phyloP scores from a whole-genome alignment of 768 basidiomycete genomes.

The Phaeotremella fagi region DNA sequence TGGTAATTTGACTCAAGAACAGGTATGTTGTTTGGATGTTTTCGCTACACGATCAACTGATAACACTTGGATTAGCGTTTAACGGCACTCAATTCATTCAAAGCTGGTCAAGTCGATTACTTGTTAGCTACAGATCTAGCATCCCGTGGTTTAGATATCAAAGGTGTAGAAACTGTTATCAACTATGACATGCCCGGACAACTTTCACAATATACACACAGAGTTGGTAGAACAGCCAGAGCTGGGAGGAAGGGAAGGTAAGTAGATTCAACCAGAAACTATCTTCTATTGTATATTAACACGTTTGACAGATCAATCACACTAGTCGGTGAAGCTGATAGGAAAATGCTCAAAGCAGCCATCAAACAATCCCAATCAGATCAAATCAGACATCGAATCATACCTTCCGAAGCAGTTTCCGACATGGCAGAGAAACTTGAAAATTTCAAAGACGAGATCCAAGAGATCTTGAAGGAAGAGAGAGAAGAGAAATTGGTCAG shows the following conservation, averaged over 20 bases:
- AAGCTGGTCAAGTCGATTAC: constrained; percentile 81
- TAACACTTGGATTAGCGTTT: constrained; percentile 77
- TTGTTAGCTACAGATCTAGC: constrained; percentile 96
- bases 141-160: constrained; percentile 92
- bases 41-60: too few relatives aligned
- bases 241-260: constrained; percentile 89
- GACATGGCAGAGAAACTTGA: constrained; percentile 69
- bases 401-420: constrained; percentile 68
- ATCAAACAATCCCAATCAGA: constrained; percentile 79
- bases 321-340: constrained; percentile 89
- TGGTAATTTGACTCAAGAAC: constrained; percentile 92
- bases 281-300: background rate
- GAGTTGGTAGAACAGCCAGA: constrained; percentile 94
- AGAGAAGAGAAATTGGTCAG: constrained; percentile 86
- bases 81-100: constrained; percentile 76
- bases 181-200: constrained; percentile 98
- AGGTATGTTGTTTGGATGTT: constrained; percentile 54
- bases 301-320: constrained; percentile 68
- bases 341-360: constrained; percentile 91
- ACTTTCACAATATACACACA: constrained; percentile 88
- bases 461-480: constrained; percentile 79
- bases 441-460: constrained; percentile 67
- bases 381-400: constrained; percentile 78
- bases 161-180: constrained; percentile 93
- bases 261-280: too few relatives aligned